phyloP scores from a whole-genome alignment of 768 basidiomycete genomes.

The Psilocybe tampanensis region DNA sequence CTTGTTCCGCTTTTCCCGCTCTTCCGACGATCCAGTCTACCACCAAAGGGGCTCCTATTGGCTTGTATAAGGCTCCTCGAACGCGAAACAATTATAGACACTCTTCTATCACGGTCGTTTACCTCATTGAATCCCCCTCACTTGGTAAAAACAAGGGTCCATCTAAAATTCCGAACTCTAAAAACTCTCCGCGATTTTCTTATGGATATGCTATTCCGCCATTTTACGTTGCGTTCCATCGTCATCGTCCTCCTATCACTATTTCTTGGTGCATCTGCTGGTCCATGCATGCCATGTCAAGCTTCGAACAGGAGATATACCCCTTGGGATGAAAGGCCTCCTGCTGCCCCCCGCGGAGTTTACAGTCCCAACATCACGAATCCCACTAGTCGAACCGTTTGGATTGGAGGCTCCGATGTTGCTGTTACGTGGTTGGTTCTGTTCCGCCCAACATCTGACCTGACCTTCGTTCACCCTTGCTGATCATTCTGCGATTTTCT shows the following conservation, averaged over 20 bases:
- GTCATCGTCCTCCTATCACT: conserved; percentile 23
- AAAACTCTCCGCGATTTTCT: conserved; percentile 25
- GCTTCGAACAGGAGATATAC: conserved; percentile 19
- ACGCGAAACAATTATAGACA: neutral
- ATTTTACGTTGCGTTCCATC: conserved; percentile 24
- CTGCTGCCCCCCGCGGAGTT: conserved; percentile 28
- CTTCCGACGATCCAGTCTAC: conserved; percentile 18
- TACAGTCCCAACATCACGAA: conserved; percentile 45
- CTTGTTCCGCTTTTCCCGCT: conserved; percentile 6
- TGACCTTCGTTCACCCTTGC: conserved; percentile 11
- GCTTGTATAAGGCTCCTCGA: conserved; percentile 12
- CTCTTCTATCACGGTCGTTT: conserved; percentile 16
- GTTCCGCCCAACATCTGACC: conserved; percentile 13
- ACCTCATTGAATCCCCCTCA: conserved; percentile 11
- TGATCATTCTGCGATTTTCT: conserved; percentile 23
- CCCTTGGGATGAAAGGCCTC: conserved; percentile 14
- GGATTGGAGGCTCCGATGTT: conserved; percentile 38
- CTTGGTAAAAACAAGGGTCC: neutral
- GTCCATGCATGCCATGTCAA: conserved; percentile 31
- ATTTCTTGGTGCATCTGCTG: conserved; percentile 23
- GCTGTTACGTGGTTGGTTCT: conserved; percentile 48
- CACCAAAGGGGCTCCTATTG: conserved; percentile 21
- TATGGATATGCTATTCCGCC: conserved; percentile 37
- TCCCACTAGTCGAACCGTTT: conserved; percentile 39
- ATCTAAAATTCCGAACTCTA: neutral